phyloP scores from a whole-genome alignment of 768 basidiomycete species.

The Lentinula aciculospora region DNA sequence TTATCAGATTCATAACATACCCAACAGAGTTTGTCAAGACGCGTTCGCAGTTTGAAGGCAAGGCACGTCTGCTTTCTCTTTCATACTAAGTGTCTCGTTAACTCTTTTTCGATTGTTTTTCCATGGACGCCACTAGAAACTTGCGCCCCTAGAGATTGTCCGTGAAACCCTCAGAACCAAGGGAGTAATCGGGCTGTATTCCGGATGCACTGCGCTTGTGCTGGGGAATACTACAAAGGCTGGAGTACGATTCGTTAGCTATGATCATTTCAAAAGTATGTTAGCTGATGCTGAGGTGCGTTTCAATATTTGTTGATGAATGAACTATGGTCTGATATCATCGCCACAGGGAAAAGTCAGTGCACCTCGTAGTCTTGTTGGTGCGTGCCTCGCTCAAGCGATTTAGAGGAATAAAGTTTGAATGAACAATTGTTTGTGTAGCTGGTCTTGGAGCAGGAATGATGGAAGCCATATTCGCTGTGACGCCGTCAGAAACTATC shows the following conservation, averaged over 20 bases:
- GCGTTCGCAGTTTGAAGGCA: conserved; percentile 51
- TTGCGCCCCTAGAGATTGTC: conserved; percentile 71
- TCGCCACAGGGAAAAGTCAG: conserved; percentile 78
- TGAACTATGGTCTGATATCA: background rate
- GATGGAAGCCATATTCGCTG: conserved; percentile 89
- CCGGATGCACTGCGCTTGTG: conserved; percentile 85
- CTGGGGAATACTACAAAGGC: conserved; percentile 92
- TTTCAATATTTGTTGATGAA: conserved; percentile 1
- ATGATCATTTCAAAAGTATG: conserved; percentile 85
- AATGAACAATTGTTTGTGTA: conserved; percentile 17
- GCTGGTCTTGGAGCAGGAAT: conserved; percentile 86
- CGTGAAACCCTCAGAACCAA: conserved; percentile 66
- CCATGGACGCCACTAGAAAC: conserved; percentile 27
- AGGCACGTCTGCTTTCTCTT: background rate
- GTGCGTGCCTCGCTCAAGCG: conserved; percentile 27
- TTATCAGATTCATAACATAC: conserved; percentile 67
- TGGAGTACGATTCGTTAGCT: conserved; percentile 91
- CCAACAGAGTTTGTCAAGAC: conserved; percentile 94
- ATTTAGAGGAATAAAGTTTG: background rate
- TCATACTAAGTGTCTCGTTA: no score
- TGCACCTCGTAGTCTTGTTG: conserved; percentile 77
- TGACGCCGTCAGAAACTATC: conserved; percentile 97
- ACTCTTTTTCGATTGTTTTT: background rate
- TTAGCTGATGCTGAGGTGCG: conserved; percentile 80
- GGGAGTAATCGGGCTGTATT: conserved; percentile 86